Conservation (phyloP, 2,329 filamentous ascomycete genomes). For the Hypoxylon sp. region DNA sequence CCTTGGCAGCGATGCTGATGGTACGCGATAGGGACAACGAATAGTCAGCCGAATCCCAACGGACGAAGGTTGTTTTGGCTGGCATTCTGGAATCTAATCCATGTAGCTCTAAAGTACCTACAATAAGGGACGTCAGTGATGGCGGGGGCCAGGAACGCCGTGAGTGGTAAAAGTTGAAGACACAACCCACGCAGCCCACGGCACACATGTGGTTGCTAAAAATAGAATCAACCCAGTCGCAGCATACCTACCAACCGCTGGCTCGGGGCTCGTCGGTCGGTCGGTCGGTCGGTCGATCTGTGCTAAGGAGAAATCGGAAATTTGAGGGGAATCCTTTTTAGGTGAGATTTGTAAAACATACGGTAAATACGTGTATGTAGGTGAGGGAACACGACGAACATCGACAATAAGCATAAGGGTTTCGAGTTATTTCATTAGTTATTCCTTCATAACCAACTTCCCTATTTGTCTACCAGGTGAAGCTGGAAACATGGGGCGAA, state of each 20-base stretch:
- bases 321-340: conserved; percentile 28
- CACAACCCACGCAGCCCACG: conserved; percentile 28
- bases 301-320: conserved; percentile 42
- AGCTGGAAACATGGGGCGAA: conserved; percentile 30
- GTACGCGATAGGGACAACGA: conserved; percentile 48
- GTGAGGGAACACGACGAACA: conserved; percentile 14
- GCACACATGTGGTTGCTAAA: conserved; percentile 43
- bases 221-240: conserved; percentile 33
- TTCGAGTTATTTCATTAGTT: conserved; percentile 11
- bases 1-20: conserved; percentile 50
- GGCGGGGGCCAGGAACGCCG: conserved; percentile 34
- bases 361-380: background rate
- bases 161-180: conserved; percentile 20
- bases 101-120: conserved; percentile 48
- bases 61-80: conserved; percentile 21
- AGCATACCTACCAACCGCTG: conserved; percentile 35
- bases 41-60: conserved; percentile 33
- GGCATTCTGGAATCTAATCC: conserved; percentile 35
- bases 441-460: conserved; percentile 34
- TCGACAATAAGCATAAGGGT: conserved; percentile 1
- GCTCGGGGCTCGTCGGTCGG: conserved; percentile 41
- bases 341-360: conserved; percentile 25
- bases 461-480: conserved; percentile 31
- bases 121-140: conserved; percentile 35
- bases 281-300: conserved; percentile 26